These are phyloP conservation scores for Microsporum canis DNA, from an alignment of 2,329 filamentous ascomycete genomes.

Conservation along the genomic window DNA sequence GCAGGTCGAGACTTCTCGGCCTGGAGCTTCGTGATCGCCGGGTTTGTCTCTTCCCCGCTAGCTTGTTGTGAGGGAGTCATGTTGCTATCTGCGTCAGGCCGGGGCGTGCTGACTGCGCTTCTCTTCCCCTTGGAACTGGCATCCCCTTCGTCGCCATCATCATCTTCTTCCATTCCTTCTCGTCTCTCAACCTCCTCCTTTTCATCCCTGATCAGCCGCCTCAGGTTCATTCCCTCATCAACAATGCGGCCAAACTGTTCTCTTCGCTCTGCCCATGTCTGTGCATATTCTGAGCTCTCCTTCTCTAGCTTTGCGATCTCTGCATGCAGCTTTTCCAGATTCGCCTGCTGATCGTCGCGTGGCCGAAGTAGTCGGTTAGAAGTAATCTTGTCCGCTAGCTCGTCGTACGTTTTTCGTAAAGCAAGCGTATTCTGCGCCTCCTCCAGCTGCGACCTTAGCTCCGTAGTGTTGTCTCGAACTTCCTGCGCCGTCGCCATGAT, in stretches of 20 bases:
- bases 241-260: conserved; percentile 83
- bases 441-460: conserved; percentile 63
- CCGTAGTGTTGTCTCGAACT: conserved; percentile 62
- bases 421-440: conserved; percentile 63
- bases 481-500: conserved; percentile 68
- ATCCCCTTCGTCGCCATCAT: conserved; percentile 47
- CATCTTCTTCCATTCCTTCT: conserved; percentile 61
- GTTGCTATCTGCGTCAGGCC: conserved; percentile 36
- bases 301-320: conserved; percentile 80
- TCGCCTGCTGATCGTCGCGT: conserved; percentile 68
- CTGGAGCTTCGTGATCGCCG: conserved; percentile 15
- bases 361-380: conserved; percentile 67
- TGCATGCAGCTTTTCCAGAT: conserved; percentile 69
- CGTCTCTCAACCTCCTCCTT: conserved; percentile 86
- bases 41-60: conserved; percentile 10
- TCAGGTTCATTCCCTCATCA: conserved; percentile 77
- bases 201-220: conserved; percentile 80
- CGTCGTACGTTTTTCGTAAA: conserved; percentile 75
- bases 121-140: conserved; percentile 38
- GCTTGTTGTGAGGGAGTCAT: conserved; percentile 26
- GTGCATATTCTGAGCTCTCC: conserved; percentile 69
- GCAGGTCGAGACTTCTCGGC: conserved; percentile 24
- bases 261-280: conserved; percentile 71
- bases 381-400: conserved; percentile 75
- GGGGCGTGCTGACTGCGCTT: conserved; percentile 40